Conservation (phyloP, 768 basidiomycete genomes). For the Cystobasidium onofrii region DNA sequence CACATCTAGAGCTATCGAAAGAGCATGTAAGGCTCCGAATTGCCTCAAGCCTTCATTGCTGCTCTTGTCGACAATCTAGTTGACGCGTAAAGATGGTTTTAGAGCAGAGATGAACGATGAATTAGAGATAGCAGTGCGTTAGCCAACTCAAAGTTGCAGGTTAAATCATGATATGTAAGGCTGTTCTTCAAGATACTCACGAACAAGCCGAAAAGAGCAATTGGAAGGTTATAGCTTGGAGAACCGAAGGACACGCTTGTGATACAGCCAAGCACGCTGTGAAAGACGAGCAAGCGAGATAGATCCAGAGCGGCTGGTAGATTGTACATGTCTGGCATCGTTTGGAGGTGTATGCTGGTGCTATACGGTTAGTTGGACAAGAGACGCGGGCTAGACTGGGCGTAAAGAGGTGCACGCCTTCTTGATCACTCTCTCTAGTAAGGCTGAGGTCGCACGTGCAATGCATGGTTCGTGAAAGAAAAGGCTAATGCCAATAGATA, state of each 20-base stretch:
- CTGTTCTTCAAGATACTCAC: not conserved
- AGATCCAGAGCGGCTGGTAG: not conserved
- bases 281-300: slow-evolving; percentile 1
- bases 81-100: not conserved
- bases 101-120: not conserved
- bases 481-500: no score
- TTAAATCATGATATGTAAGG: no score
- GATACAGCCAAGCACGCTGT: not conserved
- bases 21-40: slow-evolving; percentile 26
- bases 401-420: no score
- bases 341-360: not conserved
- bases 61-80: slow-evolving; percentile 19
- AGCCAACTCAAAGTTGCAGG: no score
- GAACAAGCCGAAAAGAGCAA: slow-evolving; percentile 24
- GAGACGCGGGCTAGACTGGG: no score
- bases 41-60: slow-evolving; percentile 23
- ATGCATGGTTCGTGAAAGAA: no score
- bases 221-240: slow-evolving; percentile 20
- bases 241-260: slow-evolving; percentile 7
- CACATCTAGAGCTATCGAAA: slow-evolving; percentile 15
- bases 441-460: no score
- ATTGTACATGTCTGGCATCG: slow-evolving; percentile 14
- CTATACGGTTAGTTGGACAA: no score
- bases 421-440: no score
- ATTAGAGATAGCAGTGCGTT: not conserved